These are phyloP conservation scores for Solanum infundibuliforme DNA, from an alignment of 257 asterid genomes.

Conservation along the genomic window DNA sequence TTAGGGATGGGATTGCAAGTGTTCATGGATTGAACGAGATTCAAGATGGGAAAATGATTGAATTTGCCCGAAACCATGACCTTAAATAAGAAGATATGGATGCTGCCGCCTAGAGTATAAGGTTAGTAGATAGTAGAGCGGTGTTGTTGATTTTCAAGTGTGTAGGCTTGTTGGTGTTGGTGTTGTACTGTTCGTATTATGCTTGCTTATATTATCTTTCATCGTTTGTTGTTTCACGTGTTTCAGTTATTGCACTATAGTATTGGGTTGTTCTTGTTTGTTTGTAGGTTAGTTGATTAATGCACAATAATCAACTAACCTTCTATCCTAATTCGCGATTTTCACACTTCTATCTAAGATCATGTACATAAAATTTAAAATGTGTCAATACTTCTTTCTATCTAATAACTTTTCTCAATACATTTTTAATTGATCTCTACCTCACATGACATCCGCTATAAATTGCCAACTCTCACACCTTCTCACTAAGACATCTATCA, in stretches of 20 bases:
- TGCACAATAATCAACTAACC: not conserved
- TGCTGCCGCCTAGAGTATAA: rapidly evolving
- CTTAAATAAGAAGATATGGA: not conserved
- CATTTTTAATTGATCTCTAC: not conserved
- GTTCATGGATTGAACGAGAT: too few relatives aligned
- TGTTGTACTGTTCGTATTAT: too few relatives aligned
- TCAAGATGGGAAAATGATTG: too few relatives aligned
- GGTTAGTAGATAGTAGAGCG: not conserved
- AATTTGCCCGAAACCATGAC: not conserved
- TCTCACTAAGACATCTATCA: not conserved
- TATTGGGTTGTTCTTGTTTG: too few relatives aligned
- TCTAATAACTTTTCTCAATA: not conserved
- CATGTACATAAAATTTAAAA: too few relatives aligned
- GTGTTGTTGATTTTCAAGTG: not conserved
- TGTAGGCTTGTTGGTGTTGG: not conserved
- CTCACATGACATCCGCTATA: too few relatives aligned
- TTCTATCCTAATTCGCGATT: too few relatives aligned
- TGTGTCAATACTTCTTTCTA: too few relatives aligned
- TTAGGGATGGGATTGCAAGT: not conserved
- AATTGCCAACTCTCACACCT: too few relatives aligned
- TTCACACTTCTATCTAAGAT: too few relatives aligned
- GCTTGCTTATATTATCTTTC: not conserved
- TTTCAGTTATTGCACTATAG: not conserved
- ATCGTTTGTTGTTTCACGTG: not conserved
- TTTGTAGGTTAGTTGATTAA: not conserved